phyloP scores from a whole-genome alignment of 176 grass and related monocot genomes.

The barley (Hordeum vulgare) region DNA sequence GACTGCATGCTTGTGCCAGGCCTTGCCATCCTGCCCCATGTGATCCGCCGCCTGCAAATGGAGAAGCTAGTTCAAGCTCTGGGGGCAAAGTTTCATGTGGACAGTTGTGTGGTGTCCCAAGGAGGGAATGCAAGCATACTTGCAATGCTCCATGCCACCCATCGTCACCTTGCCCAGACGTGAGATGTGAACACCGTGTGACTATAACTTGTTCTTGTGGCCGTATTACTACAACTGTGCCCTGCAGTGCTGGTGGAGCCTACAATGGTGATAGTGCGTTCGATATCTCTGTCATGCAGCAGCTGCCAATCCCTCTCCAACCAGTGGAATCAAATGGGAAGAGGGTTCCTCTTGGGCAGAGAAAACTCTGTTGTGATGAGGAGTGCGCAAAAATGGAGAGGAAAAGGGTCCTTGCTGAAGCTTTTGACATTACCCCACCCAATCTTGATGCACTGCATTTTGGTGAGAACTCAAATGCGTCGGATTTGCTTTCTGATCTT shows the following conservation, averaged over 20 bases:
- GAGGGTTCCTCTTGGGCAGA: slow-evolving; percentile 81
- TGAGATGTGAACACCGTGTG: slow-evolving; percentile 66
- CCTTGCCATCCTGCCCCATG: slow-evolving; percentile 77
- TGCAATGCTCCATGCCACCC: slow-evolving; percentile 80
- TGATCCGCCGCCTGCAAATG: slow-evolving; percentile 36
- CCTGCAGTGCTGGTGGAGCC: slow-evolving; percentile 61
- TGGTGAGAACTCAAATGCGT: slow-evolving; percentile 53
- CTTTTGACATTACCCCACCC: slow-evolving; percentile 81
- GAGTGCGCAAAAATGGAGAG: slow-evolving; percentile 86
- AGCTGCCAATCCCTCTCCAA: slow-evolving; percentile 72
- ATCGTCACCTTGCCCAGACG: slow-evolving; percentile 58
- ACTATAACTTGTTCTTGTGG: slow-evolving; percentile 73
- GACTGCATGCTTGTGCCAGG: slow-evolving; percentile 73
- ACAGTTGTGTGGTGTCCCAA: slow-evolving; percentile 75
- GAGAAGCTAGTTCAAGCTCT: slow-evolving; percentile 48
- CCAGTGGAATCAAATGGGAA: slow-evolving; percentile 65
- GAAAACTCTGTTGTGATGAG: slow-evolving; percentile 86
- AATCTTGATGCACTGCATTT: slow-evolving; percentile 87
- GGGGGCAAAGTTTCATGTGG: slow-evolving; percentile 66
- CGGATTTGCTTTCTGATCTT: slow-evolving; percentile 58
- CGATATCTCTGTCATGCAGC: slow-evolving; percentile 76
- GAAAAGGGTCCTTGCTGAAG: slow-evolving; percentile 77
- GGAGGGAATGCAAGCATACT: slow-evolving; percentile 90
- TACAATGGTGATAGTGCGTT: slow-evolving; percentile 42
- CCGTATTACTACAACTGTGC: slow-evolving; percentile 58